Percentiles rank a stretch among this genome's conserved stretches.
These are phyloP conservation scores for Corynespora cassiicola DNA, from an alignment of 2,329 filamentous ascomycete genomes.

Conservation along the genomic window DNA sequence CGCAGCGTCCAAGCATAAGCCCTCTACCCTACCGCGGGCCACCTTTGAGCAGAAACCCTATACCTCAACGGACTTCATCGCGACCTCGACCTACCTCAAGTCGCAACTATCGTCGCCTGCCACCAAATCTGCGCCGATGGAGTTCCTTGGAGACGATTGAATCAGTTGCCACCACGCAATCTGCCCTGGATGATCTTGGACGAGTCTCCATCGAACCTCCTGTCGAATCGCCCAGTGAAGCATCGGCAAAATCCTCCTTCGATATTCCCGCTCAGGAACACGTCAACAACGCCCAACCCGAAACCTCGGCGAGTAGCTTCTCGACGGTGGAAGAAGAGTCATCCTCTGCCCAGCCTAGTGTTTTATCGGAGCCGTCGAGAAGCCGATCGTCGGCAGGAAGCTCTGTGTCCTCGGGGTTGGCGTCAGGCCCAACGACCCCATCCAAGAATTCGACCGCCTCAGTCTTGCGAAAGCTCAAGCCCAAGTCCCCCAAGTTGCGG, in stretches of 20 bases:
- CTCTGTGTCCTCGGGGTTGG: too few relatives aligned
- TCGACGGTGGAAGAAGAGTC: too few relatives aligned
- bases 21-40: too few relatives aligned
- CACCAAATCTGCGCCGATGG: constrained; percentile 25
- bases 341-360: too few relatives aligned
- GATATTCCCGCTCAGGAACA: too few relatives aligned
- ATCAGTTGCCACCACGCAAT: constrained; percentile 32
- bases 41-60: constrained; percentile 1
- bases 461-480: constrained; percentile 21
- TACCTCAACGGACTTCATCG: constrained; percentile 5
- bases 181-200: constrained; percentile 8
- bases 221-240: too few relatives aligned
- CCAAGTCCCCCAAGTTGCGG: constrained; percentile 9
- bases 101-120: constrained; percentile 24
- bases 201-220: too few relatives aligned
- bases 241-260: too few relatives aligned
- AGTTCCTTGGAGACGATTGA: constrained; percentile 41
- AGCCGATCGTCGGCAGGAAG: constrained; percentile 13
- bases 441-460: constrained; percentile 24
- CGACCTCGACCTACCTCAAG: constrained; percentile 13
- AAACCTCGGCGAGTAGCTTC: too few relatives aligned
- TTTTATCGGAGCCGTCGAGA: neutral
- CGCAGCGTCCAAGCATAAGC: too few relatives aligned
- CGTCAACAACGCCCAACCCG: too few relatives aligned
- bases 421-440: too few relatives aligned